Base-by-base conservation (phyloP, 345 rosid genomes). In the Eucalyptus erythrocorys region DNA sequence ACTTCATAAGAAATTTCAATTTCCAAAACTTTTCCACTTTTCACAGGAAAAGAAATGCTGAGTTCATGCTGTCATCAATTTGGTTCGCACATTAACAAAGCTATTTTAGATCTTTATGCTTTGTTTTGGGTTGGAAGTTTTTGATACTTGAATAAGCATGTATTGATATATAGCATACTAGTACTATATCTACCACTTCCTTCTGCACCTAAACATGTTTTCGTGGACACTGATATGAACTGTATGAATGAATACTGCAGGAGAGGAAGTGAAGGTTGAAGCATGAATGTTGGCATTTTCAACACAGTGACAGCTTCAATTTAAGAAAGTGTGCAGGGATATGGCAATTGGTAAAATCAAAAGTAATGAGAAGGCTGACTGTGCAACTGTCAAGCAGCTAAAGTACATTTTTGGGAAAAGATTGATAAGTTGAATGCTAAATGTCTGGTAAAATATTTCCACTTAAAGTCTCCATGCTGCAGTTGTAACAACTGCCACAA, bases 161-260 rank as follows among this genome's bases (percentile, higher is more conserved):
- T 55, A 10, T 4, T 55, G 61, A 55, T 21, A 9, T 10, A 55
- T 55, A 55, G 61, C 5, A 5, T 10, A 10, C 61, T 55, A 4
- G 13, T 24, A 55, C 30, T 24, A 55, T 24, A 55, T 24, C 61
- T 55, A 55, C 30, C 30, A 55, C 30, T 55, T 55, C 61, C 13
- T 55, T 24, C 6, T 9, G 27, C 13, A 10, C 26, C 6, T 10
- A 24, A 55, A 55, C 61, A 24, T 55, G 26, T 26, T 26, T 24
- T 3, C 4, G 2, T 51, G 30, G 3, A 10, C 1, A 0, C 61
- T 55, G 13, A 55, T 55, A 51, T 49, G 55, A 19, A 3, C 22
- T 6, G 9, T 51, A 51, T 51, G 55, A 51, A 51, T 51, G 55
- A 51, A 51, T 51, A 16, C 9, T 51, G 55, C 8, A 51, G 21